Conservation (phyloP, 345 rosid species). For the Boechera retrofracta region DNA sequence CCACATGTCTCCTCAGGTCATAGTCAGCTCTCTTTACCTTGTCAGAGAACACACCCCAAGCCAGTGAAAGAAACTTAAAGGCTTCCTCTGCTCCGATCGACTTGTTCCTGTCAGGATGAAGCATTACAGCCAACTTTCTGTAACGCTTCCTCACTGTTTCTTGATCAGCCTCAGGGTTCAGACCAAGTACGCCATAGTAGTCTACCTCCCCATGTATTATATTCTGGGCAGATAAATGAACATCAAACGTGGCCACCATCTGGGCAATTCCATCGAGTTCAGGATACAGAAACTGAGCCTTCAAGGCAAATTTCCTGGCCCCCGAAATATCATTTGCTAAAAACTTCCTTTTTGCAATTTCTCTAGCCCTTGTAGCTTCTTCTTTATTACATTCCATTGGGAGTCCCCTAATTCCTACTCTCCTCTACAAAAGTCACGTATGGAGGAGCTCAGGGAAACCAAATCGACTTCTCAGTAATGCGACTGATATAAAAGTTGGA, state of each 20-base stretch:
- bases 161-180: constrained; percentile 59
- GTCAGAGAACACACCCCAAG: constrained; percentile 69
- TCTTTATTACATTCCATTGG: constrained; percentile 65
- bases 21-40: constrained; percentile 57
- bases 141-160: constrained; percentile 64
- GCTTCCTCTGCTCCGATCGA: constrained; percentile 74
- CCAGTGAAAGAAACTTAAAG: constrained; percentile 61
- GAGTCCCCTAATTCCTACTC: neutral
- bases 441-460: neutral
- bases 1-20: constrained; percentile 54
- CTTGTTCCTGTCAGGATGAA: constrained; percentile 77
- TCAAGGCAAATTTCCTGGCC: constrained; percentile 66
- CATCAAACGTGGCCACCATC: constrained; percentile 60
- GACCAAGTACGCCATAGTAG: constrained; percentile 64
- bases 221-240: constrained; percentile 55
- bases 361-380: constrained; percentile 61
- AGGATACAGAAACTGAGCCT: constrained; percentile 66
- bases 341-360: constrained; percentile 61
- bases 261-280: constrained; percentile 59
- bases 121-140: constrained; percentile 60
- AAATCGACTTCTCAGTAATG: neutral
- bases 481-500: neutral
- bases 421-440: neutral
- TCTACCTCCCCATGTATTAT: constrained; percentile 57
- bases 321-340: constrained; percentile 52